Percentiles rank a stretch among this genome's conserved stretches.
Conservation (phyloP, 2,329 filamentous ascomycete species). For the Verticillium nubilum region DNA sequence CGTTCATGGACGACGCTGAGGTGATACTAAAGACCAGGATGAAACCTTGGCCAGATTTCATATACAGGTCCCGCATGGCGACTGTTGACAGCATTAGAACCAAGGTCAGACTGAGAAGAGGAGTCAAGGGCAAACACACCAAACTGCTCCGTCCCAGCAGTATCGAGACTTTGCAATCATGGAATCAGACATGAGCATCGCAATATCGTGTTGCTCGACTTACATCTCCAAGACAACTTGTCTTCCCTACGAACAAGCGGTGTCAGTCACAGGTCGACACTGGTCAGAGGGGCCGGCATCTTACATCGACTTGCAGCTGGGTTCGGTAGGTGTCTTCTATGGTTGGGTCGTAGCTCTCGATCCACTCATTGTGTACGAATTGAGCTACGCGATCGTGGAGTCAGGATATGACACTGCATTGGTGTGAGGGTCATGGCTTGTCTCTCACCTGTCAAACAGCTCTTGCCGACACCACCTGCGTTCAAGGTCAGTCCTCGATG, state of each 20-base stretch:
- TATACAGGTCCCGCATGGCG: slow-evolving; percentile 75
- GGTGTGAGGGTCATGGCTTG: slow-evolving; percentile 2
- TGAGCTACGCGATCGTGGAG: slow-evolving; percentile 52
- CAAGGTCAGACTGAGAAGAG: background rate
- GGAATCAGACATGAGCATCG: background rate
- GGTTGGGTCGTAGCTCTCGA: slow-evolving; percentile 78
- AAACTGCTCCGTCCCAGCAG: slow-evolving; percentile 87
- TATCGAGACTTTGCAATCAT: slow-evolving; percentile 62
- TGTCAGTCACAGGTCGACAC: slow-evolving; percentile 1
- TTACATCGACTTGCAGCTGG: slow-evolving; percentile 76
- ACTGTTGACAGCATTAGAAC: slow-evolving; percentile 28
- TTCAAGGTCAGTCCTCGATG: slow-evolving; percentile 2
- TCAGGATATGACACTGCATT: slow-evolving; percentile 6
- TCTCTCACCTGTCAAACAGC: slow-evolving; percentile 75
- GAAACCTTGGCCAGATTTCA: slow-evolving; percentile 91
- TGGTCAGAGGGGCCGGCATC: slow-evolving; percentile 20
- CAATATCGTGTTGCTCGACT: slow-evolving; percentile 21
- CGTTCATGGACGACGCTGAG: slow-evolving; percentile 74
- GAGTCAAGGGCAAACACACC: slow-evolving; percentile 51
- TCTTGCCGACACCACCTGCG: slow-evolving; percentile 76
- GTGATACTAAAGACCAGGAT: slow-evolving; percentile 90
- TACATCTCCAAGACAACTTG: slow-evolving; percentile 89
- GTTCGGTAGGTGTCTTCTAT: slow-evolving; percentile 75
- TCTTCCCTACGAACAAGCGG: slow-evolving; percentile 54
- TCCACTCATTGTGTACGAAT: slow-evolving; percentile 92